Percentiles rank a stretch among this genome's conserved stretches.
These are phyloP conservation scores for Centaurea solstitialis DNA, from an alignment of 129 eudicot species.

Conservation along the genomic window DNA sequence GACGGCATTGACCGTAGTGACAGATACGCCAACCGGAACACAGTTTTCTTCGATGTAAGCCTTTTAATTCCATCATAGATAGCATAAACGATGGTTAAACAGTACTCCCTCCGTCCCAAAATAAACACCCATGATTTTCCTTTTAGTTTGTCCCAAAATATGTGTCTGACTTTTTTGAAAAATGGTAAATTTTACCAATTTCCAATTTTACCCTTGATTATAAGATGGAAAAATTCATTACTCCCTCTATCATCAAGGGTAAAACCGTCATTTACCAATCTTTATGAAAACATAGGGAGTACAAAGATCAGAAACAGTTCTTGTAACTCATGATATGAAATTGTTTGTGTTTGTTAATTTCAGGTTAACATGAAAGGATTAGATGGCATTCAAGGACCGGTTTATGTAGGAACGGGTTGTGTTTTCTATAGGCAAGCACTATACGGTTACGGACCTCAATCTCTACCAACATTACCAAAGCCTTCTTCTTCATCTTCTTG, in stretches of 20 bases:
- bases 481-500: slow-evolving; percentile 71
- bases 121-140: background rate
- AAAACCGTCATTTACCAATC: background rate
- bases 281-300: background rate
- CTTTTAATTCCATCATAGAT: background rate
- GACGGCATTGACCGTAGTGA: slow-evolving; percentile 97
- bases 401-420: slow-evolving; percentile 99
- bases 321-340: background rate
- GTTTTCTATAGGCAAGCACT: slow-evolving; percentile 94
- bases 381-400: slow-evolving; percentile 99
- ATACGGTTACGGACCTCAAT: slow-evolving; percentile 92
- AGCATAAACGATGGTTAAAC: background rate
- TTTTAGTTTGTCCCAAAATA: background rate
- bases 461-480: slow-evolving; percentile 60
- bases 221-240: background rate
- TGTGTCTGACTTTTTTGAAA: background rate
- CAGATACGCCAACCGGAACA: slow-evolving; percentile 92
- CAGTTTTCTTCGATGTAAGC: slow-evolving; percentile 97
- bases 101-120: background rate
- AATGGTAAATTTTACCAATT: background rate
- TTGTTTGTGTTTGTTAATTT: slow-evolving; percentile 7
- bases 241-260: background rate
- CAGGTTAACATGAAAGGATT: slow-evolving; percentile 99
- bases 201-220: background rate
- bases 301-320: background rate